Evolutionary conservation across 306 rosid species (phyloP).

Genomic region (Trichosanthes truncata): DNA sequence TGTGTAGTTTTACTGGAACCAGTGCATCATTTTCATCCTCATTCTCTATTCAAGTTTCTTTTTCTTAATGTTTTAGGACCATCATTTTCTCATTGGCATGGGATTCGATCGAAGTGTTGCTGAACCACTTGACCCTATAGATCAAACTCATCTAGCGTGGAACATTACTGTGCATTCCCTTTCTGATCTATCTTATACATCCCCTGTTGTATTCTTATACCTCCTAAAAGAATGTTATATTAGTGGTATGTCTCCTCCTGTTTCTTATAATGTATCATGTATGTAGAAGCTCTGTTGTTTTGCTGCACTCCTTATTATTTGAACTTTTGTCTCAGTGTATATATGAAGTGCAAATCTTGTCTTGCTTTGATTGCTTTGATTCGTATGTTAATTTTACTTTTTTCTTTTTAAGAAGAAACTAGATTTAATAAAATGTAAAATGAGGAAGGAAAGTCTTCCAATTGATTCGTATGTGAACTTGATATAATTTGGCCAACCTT

Average conservation of each 20-base stretch:
- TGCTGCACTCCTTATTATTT: not conserved
- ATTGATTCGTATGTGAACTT: not conserved
- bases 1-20: not conserved
- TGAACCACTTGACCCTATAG: slow-evolving; percentile 16
- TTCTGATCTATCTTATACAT: slow-evolving; percentile 45
- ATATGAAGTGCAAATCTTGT: not conserved
- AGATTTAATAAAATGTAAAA: not conserved
- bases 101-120: slow-evolving; percentile 38
- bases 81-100: slow-evolving; percentile 28
- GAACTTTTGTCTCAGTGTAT: not conserved
- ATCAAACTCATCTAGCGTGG: slow-evolving; percentile 17
- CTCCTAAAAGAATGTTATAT: slow-evolving; percentile 74
- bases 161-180: slow-evolving; percentile 59
- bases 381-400: not conserved
- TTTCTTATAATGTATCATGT: not conserved
- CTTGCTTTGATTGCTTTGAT: not conserved
- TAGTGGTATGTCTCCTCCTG: slow-evolving; percentile 44
- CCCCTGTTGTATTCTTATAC: slow-evolving; percentile 71
- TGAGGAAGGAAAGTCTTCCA: not conserved
- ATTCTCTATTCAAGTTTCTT: not conserved
- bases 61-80: not conserved
- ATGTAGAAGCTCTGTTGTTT: not conserved
- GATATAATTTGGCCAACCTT: not conserved
- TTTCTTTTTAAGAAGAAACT: not conserved
- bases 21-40: not conserved